Base-by-base conservation (phyloP, 2,329 filamentous ascomycete species). In the Trichophaea hybrida region DNA sequence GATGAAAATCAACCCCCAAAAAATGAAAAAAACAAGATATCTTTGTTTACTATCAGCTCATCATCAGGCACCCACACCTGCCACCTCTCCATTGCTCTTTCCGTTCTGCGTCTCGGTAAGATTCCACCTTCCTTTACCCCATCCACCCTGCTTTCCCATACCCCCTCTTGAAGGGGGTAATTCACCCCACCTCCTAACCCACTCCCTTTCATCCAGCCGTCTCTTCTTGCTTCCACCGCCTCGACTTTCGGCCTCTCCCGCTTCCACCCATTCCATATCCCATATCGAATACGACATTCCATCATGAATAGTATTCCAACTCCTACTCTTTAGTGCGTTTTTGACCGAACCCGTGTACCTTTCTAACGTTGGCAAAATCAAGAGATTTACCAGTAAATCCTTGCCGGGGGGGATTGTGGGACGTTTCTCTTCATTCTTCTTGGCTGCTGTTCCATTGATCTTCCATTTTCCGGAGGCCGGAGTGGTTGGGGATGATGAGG, bases 251-350 rank as follows among this genome's bases (percentile, higher is more conserved):
- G 74, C 78, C 64, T 77, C 77, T 0, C 80, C 84, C 10, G 93
- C 89, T 64, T 87, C 84, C 0, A 96, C 86, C 83, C 90, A 97
- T 56, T 88, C 82, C 8, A 95, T 80, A 56, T 82, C 81, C 62
- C 83, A 77, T 52, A 98, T 80, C 78, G 86, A 88, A 73, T 87
- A 97, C 70, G 89, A 95, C 71, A 95, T 80, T 2, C 90, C 90
- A 67, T 94, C 89, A 69, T 96, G 89, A 12, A 76, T 69, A 4
- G 71, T 72, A 10, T 77, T 85, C 77, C 89, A 96, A 61, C 85
- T 81, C 33, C 89, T 82, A 65, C 87, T 94, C 66, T 82, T 83
- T 59, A 98, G 80, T 2, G 91, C 91, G 68, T 86, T 88, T 48
- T 88, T 80, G 0, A 85, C 85, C 0, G 82, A 85, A 5, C 83